Evolutionary conservation across 768 basidiomycete genomes (phyloP), one percentile per base, ranked within the genome.

Genomic region (Mycena floridula): DNA sequence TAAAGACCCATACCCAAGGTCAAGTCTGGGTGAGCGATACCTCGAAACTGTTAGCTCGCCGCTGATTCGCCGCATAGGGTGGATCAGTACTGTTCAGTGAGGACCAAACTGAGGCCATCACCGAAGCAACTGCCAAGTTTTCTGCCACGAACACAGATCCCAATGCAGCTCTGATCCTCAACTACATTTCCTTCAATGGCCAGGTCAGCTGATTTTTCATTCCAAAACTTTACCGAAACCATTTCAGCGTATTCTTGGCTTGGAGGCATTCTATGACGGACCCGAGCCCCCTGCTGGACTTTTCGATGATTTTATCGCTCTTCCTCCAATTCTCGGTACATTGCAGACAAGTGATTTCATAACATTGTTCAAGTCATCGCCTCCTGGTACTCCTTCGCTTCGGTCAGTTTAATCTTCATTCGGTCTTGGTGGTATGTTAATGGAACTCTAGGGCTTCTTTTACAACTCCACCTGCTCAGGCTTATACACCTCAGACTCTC

Each of bases 1-100:
- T 84, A 18, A 72, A 71, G 48, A 66, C 77, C 0, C 69, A 68
- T 52, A 73, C 81, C 5, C 79, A 82, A 59, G 61, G 62, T 0
- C 56, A 72, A 58, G 74, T 84, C 45, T 84, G 80, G 81, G 81
- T 82, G 60, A 12, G 71, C 43, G n/a, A 38, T 32, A 7, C 2
- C 35, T 7, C 32, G 13, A 35, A 15, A 13, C 32, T 3, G 3
- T 35, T 15, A 35, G 15, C 18, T 35, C 32, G 32, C 18, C 32
- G 13, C 32, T 35, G 15, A 35, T 15, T 27, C 7, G 11, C 27
- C 25, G 16, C 41, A 12, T 41, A 81, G 79, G 79, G 77, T 5
- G 81, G 80, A 1, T n/a, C 68, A 1, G 67, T 80, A 23, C 56
- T 49, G 4, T 64, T 59, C 32, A 47, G 52, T 5, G 47, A 18